Evolutionary conservation across 768 basidiomycete genomes (phyloP).

Genomic region (Lentinula detonsa): DNA sequence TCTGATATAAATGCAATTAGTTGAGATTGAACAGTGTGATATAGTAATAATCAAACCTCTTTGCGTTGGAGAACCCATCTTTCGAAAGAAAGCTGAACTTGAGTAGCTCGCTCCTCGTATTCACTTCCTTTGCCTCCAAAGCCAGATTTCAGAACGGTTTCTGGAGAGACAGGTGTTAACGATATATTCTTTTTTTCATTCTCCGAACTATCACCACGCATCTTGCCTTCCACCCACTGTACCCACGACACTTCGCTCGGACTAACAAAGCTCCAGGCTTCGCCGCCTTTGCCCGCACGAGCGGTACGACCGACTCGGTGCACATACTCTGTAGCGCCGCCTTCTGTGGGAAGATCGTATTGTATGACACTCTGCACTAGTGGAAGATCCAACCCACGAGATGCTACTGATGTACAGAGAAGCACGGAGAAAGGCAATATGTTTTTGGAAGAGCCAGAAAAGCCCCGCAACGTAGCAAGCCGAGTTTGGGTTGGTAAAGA

Average conservation of each 20-base stretch:
- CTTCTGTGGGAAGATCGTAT: constrained; percentile 96
- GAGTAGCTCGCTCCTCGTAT: constrained; percentile 86
- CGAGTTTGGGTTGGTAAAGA: constrained; percentile 81
- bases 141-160: constrained; percentile 30
- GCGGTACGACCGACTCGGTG: constrained; percentile 97
- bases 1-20: constrained; percentile 35
- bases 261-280: constrained; percentile 89
- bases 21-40: constrained; percentile 7
- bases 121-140: constrained; percentile 82
- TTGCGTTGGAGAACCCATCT: constrained; percentile 79
- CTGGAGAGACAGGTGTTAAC: constrained; percentile 41
- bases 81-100: constrained; percentile 93
- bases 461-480: constrained; percentile 75
- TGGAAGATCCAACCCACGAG: constrained; percentile 95
- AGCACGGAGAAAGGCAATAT: constrained; percentile 59
- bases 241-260: constrained; percentile 90
- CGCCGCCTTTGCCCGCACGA: constrained; percentile 91
- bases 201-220: constrained; percentile 47
- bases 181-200: constrained; percentile 32
- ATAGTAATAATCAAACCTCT: constrained; percentile 43
- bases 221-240: constrained; percentile 79
- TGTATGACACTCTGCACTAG: constrained; percentile 93
- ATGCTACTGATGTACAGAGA: constrained; percentile 94
- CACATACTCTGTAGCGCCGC: constrained; percentile 93
- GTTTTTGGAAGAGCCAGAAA: constrained; percentile 45